Evolutionary conservation across 106 monocot species (phyloP), one percentile per base, ranked within the genome.

Genomic region (Platanthera zijinensis): DNA sequence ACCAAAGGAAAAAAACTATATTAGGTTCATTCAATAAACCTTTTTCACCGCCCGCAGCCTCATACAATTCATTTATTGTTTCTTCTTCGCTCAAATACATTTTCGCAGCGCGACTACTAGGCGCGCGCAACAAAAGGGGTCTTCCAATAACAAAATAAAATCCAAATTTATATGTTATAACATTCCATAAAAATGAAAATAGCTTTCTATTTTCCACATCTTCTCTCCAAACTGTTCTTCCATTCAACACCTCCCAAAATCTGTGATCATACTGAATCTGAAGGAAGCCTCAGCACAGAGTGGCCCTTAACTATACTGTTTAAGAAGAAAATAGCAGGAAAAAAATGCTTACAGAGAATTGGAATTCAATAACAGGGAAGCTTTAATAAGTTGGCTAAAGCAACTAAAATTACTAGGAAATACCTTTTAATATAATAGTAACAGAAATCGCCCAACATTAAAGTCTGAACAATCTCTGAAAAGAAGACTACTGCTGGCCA

Each of bases 381-480:
- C 47, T n/a, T 7, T 1, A 72, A 48, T 10, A n/a, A 66, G 8
- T 8, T 7, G 3, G 3, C 8, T 10, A 72, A 30, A 70, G 10
- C 46, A 47, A 12, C 25, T 1, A 15, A 12, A 70, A 70, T 7
- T 53, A 53, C 2, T 53, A 39, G 18, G 72, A n/a, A 8, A 51
- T 18, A 72, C 72, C 72, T 72, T 75, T 75, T 75, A 18, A 57
- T 32, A 39, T 75, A 75, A 75, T 75, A 75, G 53, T 75, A 75
- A n/a, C 74, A 75, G n/a, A 75, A 75, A 14, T 75, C 74, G 8
- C 14, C 39, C 15, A 54, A 75, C 17, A 75, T 56, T 25, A 25
- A 75, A 75, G 74, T 75, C 56, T 75, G 74, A 9, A 75, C 8
- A 10, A 75, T 75, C 52, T 45, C 74, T 32, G 57, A 75, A 30